Evolutionary conservation across 176 grass and related monocot genomes (phyloP).

Genomic region (Tillandsia leiboldiana): DNA sequence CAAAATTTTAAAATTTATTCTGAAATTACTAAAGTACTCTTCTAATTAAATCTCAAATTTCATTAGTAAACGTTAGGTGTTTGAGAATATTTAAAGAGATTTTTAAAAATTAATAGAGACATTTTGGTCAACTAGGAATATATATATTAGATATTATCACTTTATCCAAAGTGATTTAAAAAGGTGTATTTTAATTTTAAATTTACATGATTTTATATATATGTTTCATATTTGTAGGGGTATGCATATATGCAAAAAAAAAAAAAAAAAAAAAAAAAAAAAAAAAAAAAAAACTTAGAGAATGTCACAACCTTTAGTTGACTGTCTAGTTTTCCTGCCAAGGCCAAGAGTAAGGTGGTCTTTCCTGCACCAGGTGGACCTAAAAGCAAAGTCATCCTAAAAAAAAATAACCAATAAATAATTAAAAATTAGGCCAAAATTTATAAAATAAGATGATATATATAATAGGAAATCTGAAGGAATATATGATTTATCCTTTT

Average conservation of each 20-base stretch:
- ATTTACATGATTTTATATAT: background rate
- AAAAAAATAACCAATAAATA: no score
- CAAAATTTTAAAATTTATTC: no score
- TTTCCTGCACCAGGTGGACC: constrained; percentile 68
- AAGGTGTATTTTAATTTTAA: background rate
- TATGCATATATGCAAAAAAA: background rate
- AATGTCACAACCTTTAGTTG: constrained; percentile 26
- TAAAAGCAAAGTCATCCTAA: constrained; percentile 74
- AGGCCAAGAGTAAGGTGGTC: constrained; percentile 51
- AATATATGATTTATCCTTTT: no score
- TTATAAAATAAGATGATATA: background rate
- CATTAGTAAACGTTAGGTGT: no score
- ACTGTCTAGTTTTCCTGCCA: constrained; percentile 54
- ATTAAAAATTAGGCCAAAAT: background rate
- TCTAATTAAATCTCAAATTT: no score
- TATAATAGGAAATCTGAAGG: no score
- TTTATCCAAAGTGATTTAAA: no score
- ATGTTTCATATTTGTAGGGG: background rate
- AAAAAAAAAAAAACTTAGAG: background rate
- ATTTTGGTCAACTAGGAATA: no score
- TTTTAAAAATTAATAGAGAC: no score
- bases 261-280: constrained; percentile 1
- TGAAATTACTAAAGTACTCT: no score
- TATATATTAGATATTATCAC: no score
- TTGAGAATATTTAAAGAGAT: no score